A percentile compares a stretch with the other conserved stretches of the same genome.
phyloP scores from a whole-genome alignment of 768 basidiomycete species.

The Rhodosporidiobolus sp. region DNA sequence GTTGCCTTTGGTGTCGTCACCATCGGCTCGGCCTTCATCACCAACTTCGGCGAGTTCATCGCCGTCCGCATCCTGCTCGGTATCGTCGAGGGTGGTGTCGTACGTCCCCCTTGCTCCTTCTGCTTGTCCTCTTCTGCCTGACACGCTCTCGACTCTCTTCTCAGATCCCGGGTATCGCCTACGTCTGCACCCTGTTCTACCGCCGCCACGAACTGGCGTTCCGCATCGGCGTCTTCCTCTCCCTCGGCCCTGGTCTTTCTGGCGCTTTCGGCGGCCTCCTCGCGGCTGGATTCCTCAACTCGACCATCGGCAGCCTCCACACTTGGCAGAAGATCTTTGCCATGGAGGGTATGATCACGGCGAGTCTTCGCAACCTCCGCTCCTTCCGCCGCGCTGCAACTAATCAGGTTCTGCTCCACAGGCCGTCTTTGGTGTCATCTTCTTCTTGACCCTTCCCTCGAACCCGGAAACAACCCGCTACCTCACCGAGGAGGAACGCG shows the following conservation, averaged over 20 bases:
- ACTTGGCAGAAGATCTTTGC: conserved; percentile 36
- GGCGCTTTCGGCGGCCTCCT: conserved; percentile 33
- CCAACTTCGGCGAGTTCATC: conserved; percentile 24
- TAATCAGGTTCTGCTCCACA: too few species aligned
- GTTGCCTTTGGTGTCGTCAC: conserved; percentile 24
- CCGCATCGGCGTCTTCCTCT: conserved; percentile 35
- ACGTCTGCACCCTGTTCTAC: conserved; percentile 27
- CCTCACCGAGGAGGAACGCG: conserved; percentile 55
- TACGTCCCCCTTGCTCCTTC: not conserved
- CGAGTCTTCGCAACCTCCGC: too few species aligned
- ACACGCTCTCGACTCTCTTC: not conserved
- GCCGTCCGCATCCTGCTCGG: conserved; percentile 30
- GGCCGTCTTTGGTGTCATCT: conserved; percentile 56
- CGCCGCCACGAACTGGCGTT: conserved; percentile 8
- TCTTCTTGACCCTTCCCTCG: conserved; percentile 62
- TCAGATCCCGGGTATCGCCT: conserved; percentile 38
- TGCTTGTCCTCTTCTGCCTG: not conserved
- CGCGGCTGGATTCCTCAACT: conserved; percentile 27
- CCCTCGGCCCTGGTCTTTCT: conserved; percentile 28
- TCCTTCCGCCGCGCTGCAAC: too few species aligned
- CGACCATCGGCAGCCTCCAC: conserved; percentile 5
- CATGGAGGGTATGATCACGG: conserved; percentile 32
- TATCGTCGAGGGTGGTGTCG: conserved; percentile 28
- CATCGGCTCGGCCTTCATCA: conserved; percentile 24
- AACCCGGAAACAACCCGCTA: conserved; percentile 67